Percentiles rank a stretch among this genome's conserved stretches.
phyloP scores from a whole-genome alignment of 306 rosid species.

The Cucumis sativus region Cucumber_9930_V3 NC_026657.2:273001-273500 shows the following conservation, averaged over 20 bases:
- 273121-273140: background rate
- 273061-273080: no score
- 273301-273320: background rate
- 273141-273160: background rate
- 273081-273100: no score
- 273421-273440: background rate
- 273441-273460: background rate
- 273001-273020: no score
- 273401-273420: background rate
- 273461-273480: background rate
- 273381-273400: background rate
- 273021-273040: no score
- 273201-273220: no score
- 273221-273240: no score
- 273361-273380: background rate
- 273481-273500: background rate
- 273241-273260: no score
- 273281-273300: background rate
- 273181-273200: no score
- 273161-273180: no score
- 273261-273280: background rate
- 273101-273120: no score
- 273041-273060: no score
- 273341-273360: no score
- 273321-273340: background rate